Evolutionary conservation across 306 rosid species (phyloP).

Genomic region (Arachis hypogaea): DNA sequence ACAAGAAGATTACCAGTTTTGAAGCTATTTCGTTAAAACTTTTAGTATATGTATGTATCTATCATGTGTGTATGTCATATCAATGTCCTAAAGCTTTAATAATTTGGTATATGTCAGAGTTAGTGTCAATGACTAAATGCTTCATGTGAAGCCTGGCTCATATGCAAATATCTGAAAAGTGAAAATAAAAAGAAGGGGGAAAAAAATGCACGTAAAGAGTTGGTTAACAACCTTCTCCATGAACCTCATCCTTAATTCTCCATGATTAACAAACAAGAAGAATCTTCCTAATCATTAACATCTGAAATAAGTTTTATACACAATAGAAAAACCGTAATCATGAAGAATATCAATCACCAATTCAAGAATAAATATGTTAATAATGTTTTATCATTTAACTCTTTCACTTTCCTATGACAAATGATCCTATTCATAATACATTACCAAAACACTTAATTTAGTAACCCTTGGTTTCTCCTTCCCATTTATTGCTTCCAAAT

Average conservation of each 20-base stretch:
- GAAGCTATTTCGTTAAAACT: too few relatives aligned
- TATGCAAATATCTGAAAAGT: conserved; percentile 27
- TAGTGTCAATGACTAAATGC: too few relatives aligned
- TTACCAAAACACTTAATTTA: conserved; percentile 25
- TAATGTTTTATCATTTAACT: not conserved
- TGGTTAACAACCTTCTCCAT: conserved; percentile 21
- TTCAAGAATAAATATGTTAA: conserved; percentile 12
- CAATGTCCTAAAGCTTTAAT: too few relatives aligned
- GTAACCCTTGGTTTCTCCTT: conserved; percentile 8
- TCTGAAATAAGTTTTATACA: conserved; percentile 13
- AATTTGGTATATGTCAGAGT: too few relatives aligned
- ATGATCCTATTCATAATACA: not conserved
- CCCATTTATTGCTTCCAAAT: conserved; percentile 1
- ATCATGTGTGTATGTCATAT: too few relatives aligned
- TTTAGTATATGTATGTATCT: too few relatives aligned
- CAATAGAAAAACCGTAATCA: not conserved
- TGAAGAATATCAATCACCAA: conserved; percentile 22
- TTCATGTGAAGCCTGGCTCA: conserved; percentile 15
- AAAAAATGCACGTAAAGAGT: conserved; percentile 21
- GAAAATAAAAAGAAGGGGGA: conserved; percentile 12
- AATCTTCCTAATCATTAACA: conserved; percentile 26
- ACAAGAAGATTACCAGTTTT: too few relatives aligned
- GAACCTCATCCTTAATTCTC: conserved; percentile 19
- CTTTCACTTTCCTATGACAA: conserved; percentile 15
- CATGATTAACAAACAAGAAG: conserved; percentile 31